These are phyloP conservation scores for Penicillium maclennaniae DNA, from an alignment of 495 filamentous ascomycete species.

Conservation along the genomic window DNA sequence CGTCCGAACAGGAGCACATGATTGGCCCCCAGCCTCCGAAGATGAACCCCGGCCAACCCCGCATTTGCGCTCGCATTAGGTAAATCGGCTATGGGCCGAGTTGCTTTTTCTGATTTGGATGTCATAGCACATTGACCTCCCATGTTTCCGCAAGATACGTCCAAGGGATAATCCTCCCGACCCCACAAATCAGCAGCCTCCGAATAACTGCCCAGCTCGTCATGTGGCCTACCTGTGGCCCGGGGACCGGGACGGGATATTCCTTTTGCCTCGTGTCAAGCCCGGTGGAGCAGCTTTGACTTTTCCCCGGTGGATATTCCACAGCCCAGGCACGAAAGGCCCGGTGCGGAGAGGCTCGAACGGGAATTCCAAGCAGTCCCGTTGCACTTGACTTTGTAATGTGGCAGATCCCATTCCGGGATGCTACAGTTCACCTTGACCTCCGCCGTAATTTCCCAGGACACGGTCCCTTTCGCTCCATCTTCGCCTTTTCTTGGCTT, in stretches of 20 bases:
- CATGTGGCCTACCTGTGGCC: background rate
- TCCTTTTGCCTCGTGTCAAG: conserved; percentile 12
- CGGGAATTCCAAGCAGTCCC: conserved; percentile 10
- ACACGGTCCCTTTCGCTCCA: background rate
- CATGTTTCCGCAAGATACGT: too few species aligned
- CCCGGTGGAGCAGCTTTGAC: conserved; percentile 10
- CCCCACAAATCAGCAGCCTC: background rate
- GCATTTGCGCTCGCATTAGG: conserved; percentile 27
- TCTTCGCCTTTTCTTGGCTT: background rate
- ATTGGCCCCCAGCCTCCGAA: conserved; percentile 37
- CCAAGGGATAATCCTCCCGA: background rate
- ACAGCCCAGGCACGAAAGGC: background rate
- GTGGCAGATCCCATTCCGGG: background rate
- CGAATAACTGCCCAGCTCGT: background rate
- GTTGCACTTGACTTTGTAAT: background rate
- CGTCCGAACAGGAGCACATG: conserved; percentile 17
- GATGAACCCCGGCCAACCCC: conserved; percentile 34
- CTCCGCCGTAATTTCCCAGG: background rate
- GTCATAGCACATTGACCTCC: too few species aligned
- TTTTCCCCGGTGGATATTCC: conserved; percentile 19
- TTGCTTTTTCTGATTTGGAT: background rate
- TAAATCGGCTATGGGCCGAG: conserved; percentile 19
- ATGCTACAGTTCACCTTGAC: background rate
- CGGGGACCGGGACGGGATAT: conserved; percentile 2
- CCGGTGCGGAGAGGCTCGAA: conserved; percentile 2